Base-by-base conservation (phyloP, 176 grass and related monocot genomes). In the Paspalum vaginatum region DNA sequence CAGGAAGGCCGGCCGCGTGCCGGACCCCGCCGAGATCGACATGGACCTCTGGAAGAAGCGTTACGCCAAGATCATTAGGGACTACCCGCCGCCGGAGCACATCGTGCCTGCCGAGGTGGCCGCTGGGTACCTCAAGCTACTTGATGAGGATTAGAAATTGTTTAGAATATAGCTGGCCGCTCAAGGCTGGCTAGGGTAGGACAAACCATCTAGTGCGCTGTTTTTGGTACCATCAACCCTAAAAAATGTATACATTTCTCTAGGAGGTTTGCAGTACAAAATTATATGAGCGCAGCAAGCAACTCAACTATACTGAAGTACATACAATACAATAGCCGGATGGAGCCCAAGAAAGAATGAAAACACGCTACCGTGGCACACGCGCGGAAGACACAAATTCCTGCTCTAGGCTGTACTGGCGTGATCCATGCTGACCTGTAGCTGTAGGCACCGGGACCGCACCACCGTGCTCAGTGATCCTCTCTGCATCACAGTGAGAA, bases 341-440 rank as follows among this genome's bases (percentile, higher is more conserved):
- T 7, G 12, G 18, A 5, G 2, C 32, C 44, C 67, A 48, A 12
- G 44, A 47, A n/a, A n/a, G n/a, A n/a, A n/a, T n/a, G n/a, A n/a
- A n/a, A n/a, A n/a, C n/a, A n/a, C n/a, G n/a, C n/a, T n/a, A 76
- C 42, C 74, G 61, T 1, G 81, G 81, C 27, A 84, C 20, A 44
- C 81, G 51, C 17, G 54, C 21, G 18, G 81, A 84, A 0, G 62
- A 76, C 12, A 14, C 4, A n/a, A 39, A 84, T 51, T 76, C 81
- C 11, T 49, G 61, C 26, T 84, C 84, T 24, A 73, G 58, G 9
- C 81, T 74, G 77, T 80, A 80, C 41, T 80, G 66, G 4, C 83
- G 75, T 62, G 83, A 44, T 7, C 66, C 66, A 0, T 63, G n/a
- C 5, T 63, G 55, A 20, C n/a, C 45, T 62, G 55, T 44, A 15